Evolutionary conservation across 108 stramenopile genomes (phyloP).

Genomic region (Skeletonema grethae): DNA sequence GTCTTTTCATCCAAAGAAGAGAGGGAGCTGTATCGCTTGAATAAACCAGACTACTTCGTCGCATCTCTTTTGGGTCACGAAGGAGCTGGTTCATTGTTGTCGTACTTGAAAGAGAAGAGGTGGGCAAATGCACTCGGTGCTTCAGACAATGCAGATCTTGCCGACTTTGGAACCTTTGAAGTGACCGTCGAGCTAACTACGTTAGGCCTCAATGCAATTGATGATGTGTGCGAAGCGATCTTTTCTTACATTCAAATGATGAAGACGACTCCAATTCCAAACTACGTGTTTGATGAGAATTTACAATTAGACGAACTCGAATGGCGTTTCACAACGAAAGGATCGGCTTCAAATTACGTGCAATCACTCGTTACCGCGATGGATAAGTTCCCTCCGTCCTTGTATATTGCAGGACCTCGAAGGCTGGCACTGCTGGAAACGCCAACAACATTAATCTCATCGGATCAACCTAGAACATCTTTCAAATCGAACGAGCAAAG

Average conservation of each 20-base stretch:
- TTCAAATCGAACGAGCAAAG: conserved; percentile 64
- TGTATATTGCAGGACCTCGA: conserved; percentile 78
- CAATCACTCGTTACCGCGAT: conserved; percentile 68
- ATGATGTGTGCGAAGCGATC: conserved; percentile 70
- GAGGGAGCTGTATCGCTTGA: conserved; percentile 42
- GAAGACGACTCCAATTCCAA: conserved; percentile 54
- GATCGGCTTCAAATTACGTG: conserved; percentile 55
- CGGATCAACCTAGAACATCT: conserved; percentile 52
- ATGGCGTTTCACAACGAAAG: conserved; percentile 76
- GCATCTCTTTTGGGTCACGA: conserved; percentile 88
- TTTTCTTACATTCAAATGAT: conserved; percentile 82
- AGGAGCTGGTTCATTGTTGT: conserved; percentile 81
- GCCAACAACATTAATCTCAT: conserved; percentile 35
- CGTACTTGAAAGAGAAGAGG: conserved; percentile 75
- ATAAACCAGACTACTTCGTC: conserved; percentile 74
- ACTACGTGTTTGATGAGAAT: conserved; percentile 77
- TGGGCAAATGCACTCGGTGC: conserved; percentile 80
- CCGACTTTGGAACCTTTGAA: conserved; percentile 83
- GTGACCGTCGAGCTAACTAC: conserved; percentile 77
- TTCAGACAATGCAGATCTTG: conserved; percentile 59
- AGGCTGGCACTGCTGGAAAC: conserved; percentile 60
- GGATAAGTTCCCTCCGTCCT: conserved; percentile 67
- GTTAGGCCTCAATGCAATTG: conserved; percentile 67
- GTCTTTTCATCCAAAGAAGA: conserved; percentile 62
- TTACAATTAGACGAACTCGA: conserved; percentile 76